Evolutionary conservation across 108 stramenopile species (phyloP), one percentile per base, ranked within the genome.

Genomic region (Nannochloropsis gaditana): DNA sequence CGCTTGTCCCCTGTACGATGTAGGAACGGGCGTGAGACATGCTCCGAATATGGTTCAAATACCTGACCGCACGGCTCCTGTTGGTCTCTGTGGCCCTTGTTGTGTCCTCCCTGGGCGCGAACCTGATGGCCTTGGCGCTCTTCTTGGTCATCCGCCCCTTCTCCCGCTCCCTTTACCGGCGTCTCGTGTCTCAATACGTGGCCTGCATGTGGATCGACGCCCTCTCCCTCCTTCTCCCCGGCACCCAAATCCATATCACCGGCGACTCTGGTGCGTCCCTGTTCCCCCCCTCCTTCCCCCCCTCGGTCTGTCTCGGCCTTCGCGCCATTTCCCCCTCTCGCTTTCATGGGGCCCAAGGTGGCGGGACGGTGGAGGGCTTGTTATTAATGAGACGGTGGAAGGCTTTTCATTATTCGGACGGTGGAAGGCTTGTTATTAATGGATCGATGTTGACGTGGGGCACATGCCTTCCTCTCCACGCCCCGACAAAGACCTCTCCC

Each of bases 91-190:
- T 73, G 19, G 15, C 19, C 4, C 5, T 73, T 15, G 59, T 73
- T 5, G 5, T n/a, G 19, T 73, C 59, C 59, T 73, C 59, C 59
- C 15, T 73, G 19, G 59, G 59, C 59, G 59, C 59, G 19, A 73
- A 73, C 59, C 89, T 90, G 5, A 82, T 93, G 43, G 80, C 92
- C 43, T 43, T 89, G 1, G 11, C 91, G 9, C 83, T 92, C 44
- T 93, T 90, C 87, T 41, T 92, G 80, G 87, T 90, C 9, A 88
- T 94, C 17, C 85, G 92, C 5, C 93, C 93, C 17, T 94, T 93
- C 87, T 92, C 92, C 15, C 79, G 89, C 11, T 43, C 89, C 0
- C 81, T 87, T 0, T 93, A 93, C 83, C 89, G 93, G 19, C 81
- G 93, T 45, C 83, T 94, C 79, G 90, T 91, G 21, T 79, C 86